These are phyloP conservation scores for Neotropicomus parvogracilis DNA, from an alignment of 1,284 basidiomycete species.

Conservation along the genomic window DNA sequence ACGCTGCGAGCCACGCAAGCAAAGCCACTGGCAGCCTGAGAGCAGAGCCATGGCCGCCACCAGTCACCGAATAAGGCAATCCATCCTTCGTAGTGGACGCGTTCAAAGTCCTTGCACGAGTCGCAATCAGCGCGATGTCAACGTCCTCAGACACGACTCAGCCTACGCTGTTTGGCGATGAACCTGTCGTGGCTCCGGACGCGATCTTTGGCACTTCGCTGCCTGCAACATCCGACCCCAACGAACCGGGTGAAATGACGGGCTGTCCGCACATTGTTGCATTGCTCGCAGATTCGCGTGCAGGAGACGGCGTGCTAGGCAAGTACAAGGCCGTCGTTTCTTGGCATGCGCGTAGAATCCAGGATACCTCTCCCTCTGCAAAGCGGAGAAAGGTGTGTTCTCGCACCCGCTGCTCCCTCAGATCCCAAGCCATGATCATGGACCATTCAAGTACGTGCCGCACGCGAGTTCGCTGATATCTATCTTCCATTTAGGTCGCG, in stretches of 20 bases:
- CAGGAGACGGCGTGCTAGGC: slow-evolving; percentile 26
- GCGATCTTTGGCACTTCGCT: slow-evolving; percentile 7
- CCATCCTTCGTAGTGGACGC: no score
- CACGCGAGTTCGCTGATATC: neutral
- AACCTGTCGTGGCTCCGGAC: slow-evolving; percentile 15
- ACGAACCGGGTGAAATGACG: slow-evolving; percentile 10
- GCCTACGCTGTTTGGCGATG: slow-evolving; percentile 32
- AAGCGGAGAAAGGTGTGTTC: slow-evolving; percentile 44
- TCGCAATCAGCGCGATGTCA: slow-evolving; percentile 23
- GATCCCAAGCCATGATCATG: neutral
- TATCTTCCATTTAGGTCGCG: slow-evolving; percentile 28
- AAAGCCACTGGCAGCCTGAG: no score
- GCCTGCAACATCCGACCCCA: slow-evolving; percentile 10
- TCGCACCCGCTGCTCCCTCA: neutral
- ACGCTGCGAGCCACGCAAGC: slow-evolving; percentile 9
- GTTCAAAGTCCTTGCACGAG: no score
- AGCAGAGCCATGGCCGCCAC: no score
- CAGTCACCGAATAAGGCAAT: slow-evolving; percentile 21
- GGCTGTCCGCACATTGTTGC: slow-evolving; percentile 23
- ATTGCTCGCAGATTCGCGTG: slow-evolving; percentile 29
- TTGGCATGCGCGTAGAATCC: slow-evolving; percentile 38
- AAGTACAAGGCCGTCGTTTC: slow-evolving; percentile 39
- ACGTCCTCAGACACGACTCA: slow-evolving; percentile 30
- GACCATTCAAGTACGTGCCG: neutral
- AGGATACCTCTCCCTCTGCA: slow-evolving; percentile 34